phyloP scores from a whole-genome alignment of 2,329 filamentous ascomycete genomes.

The Ceratocystiopsis minuta region DNA sequence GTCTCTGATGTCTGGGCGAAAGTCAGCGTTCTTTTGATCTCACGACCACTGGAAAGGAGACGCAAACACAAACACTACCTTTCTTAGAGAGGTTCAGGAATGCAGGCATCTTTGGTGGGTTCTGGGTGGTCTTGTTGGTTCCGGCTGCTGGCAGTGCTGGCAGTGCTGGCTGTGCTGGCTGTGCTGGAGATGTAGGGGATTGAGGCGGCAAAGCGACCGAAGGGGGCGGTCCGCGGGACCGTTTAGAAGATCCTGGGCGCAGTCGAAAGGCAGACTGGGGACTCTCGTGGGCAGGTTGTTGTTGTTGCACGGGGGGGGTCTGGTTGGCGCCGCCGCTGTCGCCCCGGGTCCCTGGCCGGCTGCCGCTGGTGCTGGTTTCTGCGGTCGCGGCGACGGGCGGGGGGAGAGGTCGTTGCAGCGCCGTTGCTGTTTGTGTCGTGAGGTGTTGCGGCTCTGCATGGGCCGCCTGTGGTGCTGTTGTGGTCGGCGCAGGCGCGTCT shows the following conservation, averaged over 20 bases:
- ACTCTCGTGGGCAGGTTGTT: too few relatives aligned
- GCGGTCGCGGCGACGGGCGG: slow-evolving; percentile 1
- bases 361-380: background rate
- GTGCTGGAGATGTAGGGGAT: background rate
- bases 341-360: slow-evolving; percentile 1
- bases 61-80: slow-evolving; percentile 21
- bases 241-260: too few relatives aligned
- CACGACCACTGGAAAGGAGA: background rate
- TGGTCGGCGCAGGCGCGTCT: background rate
- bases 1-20: slow-evolving; percentile 24
- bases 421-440: slow-evolving; percentile 3
- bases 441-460: too few relatives aligned
- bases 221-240: too few relatives aligned
- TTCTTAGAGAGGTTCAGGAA: slow-evolving; percentile 13
- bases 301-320: background rate
- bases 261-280: too few relatives aligned
- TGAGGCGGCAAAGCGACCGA: too few relatives aligned
- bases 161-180: too few relatives aligned
- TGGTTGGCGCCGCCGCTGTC: too few relatives aligned
- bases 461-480: background rate
- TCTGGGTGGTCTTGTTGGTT: background rate
- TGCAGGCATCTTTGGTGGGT: slow-evolving; percentile 11
- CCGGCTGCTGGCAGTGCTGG: background rate
- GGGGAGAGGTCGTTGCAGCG: slow-evolving; percentile 3
- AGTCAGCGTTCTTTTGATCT: background rate